Evolutionary conservation across 768 basidiomycete genomes (phyloP).

Genomic region (Mycena vitilis): DNA sequence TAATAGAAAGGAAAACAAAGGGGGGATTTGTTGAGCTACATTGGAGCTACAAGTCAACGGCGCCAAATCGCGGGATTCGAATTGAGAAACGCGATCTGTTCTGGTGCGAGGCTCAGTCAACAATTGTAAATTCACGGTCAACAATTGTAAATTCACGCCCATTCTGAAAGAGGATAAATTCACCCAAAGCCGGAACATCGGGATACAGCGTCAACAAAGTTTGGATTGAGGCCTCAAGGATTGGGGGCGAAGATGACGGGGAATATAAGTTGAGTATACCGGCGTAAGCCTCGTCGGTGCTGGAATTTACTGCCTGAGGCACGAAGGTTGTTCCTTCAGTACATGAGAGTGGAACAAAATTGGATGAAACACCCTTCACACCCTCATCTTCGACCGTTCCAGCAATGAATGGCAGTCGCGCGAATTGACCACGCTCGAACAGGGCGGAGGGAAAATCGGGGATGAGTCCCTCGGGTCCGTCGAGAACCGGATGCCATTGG

Average conservation of each 20-base stretch:
- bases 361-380: not conserved
- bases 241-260: not conserved
- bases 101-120: slow-evolving; percentile 37
- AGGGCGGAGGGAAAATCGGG: not conserved
- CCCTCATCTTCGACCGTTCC: not conserved
- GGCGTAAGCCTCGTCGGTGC: not conserved
- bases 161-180: not conserved
- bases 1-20: too few relatives aligned
- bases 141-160: not conserved
- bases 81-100: slow-evolving; percentile 24
- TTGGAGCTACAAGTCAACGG: too few relatives aligned
- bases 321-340: not conserved
- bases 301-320: not conserved
- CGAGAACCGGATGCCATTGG: not conserved
- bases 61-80: slow-evolving; percentile 23
- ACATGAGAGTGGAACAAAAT: not conserved
- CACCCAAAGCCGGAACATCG: not conserved
- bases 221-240: not conserved
- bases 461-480: not conserved
- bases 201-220: not conserved
- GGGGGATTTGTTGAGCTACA: too few relatives aligned
- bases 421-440: not conserved
- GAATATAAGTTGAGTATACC: not conserved
- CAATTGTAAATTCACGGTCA: not conserved
- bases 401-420: not conserved